Evolutionary conservation across 208 protist species (phyloP), one percentile per base, ranked within the genome.

Genomic region (Leishmania braziliensis): DNA sequence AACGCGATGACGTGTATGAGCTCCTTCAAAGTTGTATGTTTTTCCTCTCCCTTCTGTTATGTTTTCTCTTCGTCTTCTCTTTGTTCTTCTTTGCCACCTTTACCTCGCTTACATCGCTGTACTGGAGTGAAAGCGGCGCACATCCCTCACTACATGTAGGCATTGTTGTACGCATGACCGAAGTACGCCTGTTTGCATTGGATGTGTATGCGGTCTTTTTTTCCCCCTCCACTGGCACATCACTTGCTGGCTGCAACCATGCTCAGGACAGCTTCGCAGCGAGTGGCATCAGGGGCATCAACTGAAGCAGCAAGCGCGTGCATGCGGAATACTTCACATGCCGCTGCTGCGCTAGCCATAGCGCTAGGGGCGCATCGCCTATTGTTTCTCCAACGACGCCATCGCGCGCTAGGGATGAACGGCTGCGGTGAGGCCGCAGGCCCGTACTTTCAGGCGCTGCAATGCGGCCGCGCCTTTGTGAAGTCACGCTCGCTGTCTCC

Each of bases 401-500:
- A 43, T 26, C n/a, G 72, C 26, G 29, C 33, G n/a, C 51, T 56
- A 3, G 8, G 53, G 3, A 0, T 71, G 20, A 46, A 51, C 26
- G 16, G 48, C 46, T 33, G 26, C 48, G 20, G 9, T n/a, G 36
- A 53, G 69, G 46, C 18, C 3, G 10, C 18, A 18, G 29, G 26
- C 53, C 18, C 48, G n/a, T 33, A 33, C 20, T 26, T 58, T 56
- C 26, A 46, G 14, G 72, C 72, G 72, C 43, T 78, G 62, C 33
- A 20, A 23, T 80, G 83, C 79, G 80, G 77, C 66, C 66, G 77
- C 36, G 79, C 77, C 48, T 65, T 53, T 12, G 39, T 87, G 53
- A 84, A 89, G 72, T 91, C 84, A 20, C 89, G 90, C 60, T 95
- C 90, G 0, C 84, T 94, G 2, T 26, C 84, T 14, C 81, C 88